phyloP scores from a whole-genome alignment of 305 asterid species.

The Fraxinus floribunda region DNA sequence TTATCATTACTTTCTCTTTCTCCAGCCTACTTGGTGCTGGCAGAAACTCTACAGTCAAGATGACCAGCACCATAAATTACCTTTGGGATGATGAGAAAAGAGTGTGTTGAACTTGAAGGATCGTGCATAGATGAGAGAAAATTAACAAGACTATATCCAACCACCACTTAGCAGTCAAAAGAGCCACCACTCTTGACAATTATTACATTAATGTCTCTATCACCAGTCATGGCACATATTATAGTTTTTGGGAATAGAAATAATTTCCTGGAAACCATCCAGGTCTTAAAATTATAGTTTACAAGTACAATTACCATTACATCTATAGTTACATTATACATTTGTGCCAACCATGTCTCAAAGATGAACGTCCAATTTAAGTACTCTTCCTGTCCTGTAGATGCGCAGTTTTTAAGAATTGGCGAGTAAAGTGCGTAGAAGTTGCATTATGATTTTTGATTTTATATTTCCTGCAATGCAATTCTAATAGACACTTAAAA shows the following conservation, averaged over 20 bases:
- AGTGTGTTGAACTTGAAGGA: slow-evolving; percentile 4
- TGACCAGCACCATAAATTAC: not conserved
- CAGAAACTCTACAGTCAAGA: not conserved
- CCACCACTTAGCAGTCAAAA: not conserved
- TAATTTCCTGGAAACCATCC: not conserved
- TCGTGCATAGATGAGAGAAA: not conserved
- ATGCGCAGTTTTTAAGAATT: not conserved
- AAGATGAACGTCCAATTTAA: not conserved
- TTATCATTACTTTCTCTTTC: not conserved
- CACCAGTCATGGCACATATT: not conserved
- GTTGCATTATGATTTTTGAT: not conserved
- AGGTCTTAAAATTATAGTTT: not conserved
- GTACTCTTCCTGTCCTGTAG: not conserved
- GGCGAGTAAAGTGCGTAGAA: not conserved
- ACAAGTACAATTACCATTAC: not conserved
- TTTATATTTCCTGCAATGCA: not conserved
- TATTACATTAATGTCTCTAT: not conserved
- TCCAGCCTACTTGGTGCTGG: not conserved
- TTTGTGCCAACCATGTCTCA: not conserved
- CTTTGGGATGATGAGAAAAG: not conserved
- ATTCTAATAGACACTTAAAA: not conserved
- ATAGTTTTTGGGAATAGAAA: not conserved
- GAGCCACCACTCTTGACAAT: not conserved
- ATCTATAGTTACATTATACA: not conserved
- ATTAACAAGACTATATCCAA: not conserved